A percentile compares a stretch with the other conserved stretches of the same genome.
phyloP scores from a whole-genome alignment of 345 rosid species.

The Populus simonii region DNA sequence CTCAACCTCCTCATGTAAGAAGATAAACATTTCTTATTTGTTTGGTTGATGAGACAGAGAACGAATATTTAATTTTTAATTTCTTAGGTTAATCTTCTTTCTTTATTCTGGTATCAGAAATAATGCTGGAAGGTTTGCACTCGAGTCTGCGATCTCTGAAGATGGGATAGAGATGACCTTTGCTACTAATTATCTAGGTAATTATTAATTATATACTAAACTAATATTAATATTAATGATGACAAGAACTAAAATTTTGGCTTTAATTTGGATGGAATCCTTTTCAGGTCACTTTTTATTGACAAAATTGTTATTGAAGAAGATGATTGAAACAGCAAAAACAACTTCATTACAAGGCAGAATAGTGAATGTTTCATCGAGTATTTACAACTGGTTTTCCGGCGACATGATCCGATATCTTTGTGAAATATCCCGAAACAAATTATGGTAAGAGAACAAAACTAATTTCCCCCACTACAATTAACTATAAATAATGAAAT shows the following conservation, averaged over 20 bases:
- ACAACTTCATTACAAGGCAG: conserved; percentile 65
- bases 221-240: neutral
- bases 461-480: neutral
- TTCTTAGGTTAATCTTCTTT: neutral
- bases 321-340: conserved; percentile 72
- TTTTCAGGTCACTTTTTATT: conserved; percentile 76
- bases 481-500: neutral
- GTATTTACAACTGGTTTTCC: conserved; percentile 78
- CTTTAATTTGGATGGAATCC: neutral
- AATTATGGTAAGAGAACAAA: conserved; percentile 38
- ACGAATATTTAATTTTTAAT: neutral
- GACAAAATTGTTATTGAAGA: conserved; percentile 63
- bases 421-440: conserved; percentile 59
- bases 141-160: conserved; percentile 84
- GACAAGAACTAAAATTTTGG: neutral
- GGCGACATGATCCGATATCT: conserved; percentile 79
- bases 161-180: conserved; percentile 99
- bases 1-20: conserved; percentile 88
- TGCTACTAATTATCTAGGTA: conserved; percentile 94
- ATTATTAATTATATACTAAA: neutral
- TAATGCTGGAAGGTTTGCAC: conserved; percentile 88
- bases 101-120: conserved; percentile 49
- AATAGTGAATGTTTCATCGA: conserved; percentile 87
- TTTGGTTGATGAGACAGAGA: conserved; percentile 26
- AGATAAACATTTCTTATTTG: neutral